Evolutionary conservation across 2,329 filamentous ascomycete genomes (phyloP).

Genomic region (Colletotrichum tamarilloi): DNA sequence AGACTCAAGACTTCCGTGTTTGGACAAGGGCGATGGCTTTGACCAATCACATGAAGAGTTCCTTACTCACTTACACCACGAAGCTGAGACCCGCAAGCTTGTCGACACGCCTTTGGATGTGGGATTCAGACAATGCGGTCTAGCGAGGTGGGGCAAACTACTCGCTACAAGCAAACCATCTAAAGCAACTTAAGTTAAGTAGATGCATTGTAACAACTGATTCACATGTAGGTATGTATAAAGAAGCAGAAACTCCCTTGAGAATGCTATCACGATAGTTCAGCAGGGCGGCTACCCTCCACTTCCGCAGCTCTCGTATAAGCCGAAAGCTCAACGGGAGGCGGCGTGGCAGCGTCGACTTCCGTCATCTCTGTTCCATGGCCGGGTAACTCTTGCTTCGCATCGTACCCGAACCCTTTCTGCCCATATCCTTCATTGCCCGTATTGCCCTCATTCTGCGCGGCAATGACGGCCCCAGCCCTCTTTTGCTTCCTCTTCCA

Average conservation of each 20-base stretch:
- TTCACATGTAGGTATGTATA: too few species aligned
- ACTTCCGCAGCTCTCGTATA: not conserved
- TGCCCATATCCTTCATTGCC: not conserved
- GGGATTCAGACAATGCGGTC: not conserved
- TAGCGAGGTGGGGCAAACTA: not conserved
- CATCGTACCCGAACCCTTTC: conserved; percentile 2
- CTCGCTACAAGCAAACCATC: too few species aligned
- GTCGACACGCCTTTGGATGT: not conserved
- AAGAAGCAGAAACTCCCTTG: not conserved
- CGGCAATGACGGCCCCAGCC: not conserved
- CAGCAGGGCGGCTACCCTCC: not conserved
- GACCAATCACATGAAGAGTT: not conserved
- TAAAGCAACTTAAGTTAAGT: too few species aligned
- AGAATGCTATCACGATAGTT: not conserved
- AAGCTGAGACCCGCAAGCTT: not conserved
- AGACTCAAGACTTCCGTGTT: not conserved
- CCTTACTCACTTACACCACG: not conserved
- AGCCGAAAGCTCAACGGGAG: conserved; percentile 16
- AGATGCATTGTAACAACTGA: too few species aligned
- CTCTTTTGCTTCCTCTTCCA: conserved; percentile 1
- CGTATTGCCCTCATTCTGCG: not conserved
- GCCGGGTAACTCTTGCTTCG: conserved; percentile 16
- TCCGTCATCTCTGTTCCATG: not conserved
- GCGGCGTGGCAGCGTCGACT: not conserved
- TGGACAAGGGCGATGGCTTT: not conserved